phyloP scores from a whole-genome alignment of 1,284 basidiomycete species.

The Mycosarcoma mackinlayi region DNA sequence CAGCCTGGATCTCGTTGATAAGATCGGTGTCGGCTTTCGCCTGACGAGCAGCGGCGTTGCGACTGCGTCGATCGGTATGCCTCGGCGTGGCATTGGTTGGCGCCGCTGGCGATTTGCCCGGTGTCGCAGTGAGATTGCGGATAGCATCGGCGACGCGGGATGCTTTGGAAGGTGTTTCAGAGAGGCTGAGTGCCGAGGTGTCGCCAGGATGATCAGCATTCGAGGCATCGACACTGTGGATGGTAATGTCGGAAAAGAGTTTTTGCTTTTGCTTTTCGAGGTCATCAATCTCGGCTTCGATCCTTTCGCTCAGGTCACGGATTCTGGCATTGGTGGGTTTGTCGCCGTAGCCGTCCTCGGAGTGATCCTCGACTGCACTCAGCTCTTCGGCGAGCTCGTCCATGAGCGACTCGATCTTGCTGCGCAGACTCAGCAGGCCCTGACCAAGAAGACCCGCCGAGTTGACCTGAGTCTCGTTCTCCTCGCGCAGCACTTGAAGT shows the following conservation, averaged over 20 bases:
- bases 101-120: slow-evolving; percentile 39
- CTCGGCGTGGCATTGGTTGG: slow-evolving; percentile 38
- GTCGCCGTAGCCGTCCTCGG: slow-evolving; percentile 24
- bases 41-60: slow-evolving; percentile 57
- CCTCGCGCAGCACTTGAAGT: slow-evolving; percentile 44
- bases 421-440: slow-evolving; percentile 55
- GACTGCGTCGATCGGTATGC: slow-evolving; percentile 50
- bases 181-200: slow-evolving; percentile 15
- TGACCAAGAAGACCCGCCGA: slow-evolving; percentile 63
- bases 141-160: slow-evolving; percentile 43
- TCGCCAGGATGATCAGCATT: slow-evolving; percentile 26
- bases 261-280: slow-evolving; percentile 48
- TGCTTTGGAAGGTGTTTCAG: slow-evolving; percentile 44
- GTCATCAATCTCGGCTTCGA: slow-evolving; percentile 57
- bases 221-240: slow-evolving; percentile 29
- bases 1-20: slow-evolving; percentile 60
- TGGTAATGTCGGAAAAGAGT: slow-evolving; percentile 44
- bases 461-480: slow-evolving; percentile 56
- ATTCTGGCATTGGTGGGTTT: slow-evolving; percentile 25
- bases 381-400: slow-evolving; percentile 59
- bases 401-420: slow-evolving; percentile 57
- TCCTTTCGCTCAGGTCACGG: slow-evolving; percentile 39
- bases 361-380: slow-evolving; percentile 36
- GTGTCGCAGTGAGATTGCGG: slow-evolving; percentile 42
- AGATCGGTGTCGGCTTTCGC: slow-evolving; percentile 55